Evolutionary conservation across 2,329 filamentous ascomycete genomes (phyloP).

Genomic region (Chaetomiaceae sp.): DNA sequence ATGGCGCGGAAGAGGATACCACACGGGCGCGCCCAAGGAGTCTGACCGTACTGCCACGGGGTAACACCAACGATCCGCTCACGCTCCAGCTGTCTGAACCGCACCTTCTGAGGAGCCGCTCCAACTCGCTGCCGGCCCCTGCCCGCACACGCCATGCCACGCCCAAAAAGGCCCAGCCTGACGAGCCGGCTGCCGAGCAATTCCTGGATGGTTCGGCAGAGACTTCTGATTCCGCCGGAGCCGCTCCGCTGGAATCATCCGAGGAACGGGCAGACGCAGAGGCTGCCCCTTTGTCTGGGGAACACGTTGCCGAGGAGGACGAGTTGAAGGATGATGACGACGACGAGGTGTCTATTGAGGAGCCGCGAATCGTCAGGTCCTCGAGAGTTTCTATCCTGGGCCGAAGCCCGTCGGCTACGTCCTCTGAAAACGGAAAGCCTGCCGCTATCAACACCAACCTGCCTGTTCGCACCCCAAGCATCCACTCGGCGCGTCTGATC

Average conservation of each 20-base stretch:
- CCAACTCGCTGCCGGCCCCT: constrained; percentile 47
- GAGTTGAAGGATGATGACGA: constrained; percentile 36
- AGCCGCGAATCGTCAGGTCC: constrained; percentile 54
- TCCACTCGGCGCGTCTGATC: constrained; percentile 55
- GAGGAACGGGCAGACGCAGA: background rate
- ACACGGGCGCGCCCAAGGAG: constrained; percentile 44
- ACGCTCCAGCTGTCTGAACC: constrained; percentile 35
- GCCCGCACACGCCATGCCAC: constrained; percentile 10
- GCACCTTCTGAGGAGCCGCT: constrained; percentile 41
- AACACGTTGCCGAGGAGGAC: constrained; percentile 2
- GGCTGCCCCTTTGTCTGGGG: background rate
- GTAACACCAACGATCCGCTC: constrained; percentile 29
- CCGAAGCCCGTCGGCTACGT: constrained; percentile 44
- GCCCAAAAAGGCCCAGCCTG: background rate
- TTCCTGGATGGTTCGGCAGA: background rate
- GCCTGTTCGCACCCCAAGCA: constrained; percentile 44
- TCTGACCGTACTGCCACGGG: constrained; percentile 34
- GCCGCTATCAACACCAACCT: constrained; percentile 36
- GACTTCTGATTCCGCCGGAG: background rate
- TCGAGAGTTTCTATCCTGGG: constrained; percentile 53
- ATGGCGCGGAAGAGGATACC: constrained; percentile 33
- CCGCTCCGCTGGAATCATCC: background rate
- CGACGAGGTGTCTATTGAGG: constrained; percentile 53
- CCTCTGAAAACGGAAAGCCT: constrained; percentile 43
- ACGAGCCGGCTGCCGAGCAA: background rate